These are phyloP conservation scores for Besnoitia besnoiti DNA, from an alignment of 169 alveolate genomes.

Conservation along the genomic window DNA sequence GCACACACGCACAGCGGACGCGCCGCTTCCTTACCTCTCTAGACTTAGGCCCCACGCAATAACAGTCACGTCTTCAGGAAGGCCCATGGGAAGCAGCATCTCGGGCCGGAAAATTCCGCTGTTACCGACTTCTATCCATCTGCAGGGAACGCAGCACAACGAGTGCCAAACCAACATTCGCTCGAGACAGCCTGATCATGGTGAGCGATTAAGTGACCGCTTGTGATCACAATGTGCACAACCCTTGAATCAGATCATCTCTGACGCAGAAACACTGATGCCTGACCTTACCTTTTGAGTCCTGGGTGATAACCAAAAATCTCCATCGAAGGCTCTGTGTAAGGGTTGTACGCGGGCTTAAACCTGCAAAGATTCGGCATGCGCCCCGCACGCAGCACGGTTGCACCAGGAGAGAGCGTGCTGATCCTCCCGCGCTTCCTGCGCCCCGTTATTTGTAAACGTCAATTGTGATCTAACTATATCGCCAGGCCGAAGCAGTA, in stretches of 20 bases:
- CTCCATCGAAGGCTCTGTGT: constrained; percentile 99
- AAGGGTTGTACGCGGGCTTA: constrained; percentile 99
- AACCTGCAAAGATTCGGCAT: constrained; percentile 75
- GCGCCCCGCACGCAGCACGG: too few species aligned
- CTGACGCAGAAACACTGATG: background rate
- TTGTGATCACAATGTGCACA: background rate
- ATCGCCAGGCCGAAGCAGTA: too few species aligned
- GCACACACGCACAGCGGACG: too few species aligned
- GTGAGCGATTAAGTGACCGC: background rate
- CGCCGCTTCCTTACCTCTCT: constrained; percentile 91
- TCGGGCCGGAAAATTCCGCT: constrained; percentile 99
- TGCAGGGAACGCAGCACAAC: background rate
- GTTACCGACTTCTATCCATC: constrained; percentile 99
- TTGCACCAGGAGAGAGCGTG: too few species aligned
- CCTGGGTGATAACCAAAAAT: constrained; percentile 97
- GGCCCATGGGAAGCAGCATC: constrained; percentile 98
- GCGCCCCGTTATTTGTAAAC: too few species aligned
- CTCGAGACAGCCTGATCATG: background rate
- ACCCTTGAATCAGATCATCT: background rate
- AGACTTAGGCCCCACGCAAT: constrained; percentile 99
- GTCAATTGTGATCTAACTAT: too few species aligned
- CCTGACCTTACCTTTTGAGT: constrained; percentile 80
- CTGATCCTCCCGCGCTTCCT: too few species aligned
- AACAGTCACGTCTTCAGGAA: constrained; percentile 96
- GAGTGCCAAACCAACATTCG: background rate